Evolutionary conservation across 768 basidiomycete species (phyloP), one percentile per base, ranked within the genome.

Genomic region (Rubroboletus pulcherrimus): DNA sequence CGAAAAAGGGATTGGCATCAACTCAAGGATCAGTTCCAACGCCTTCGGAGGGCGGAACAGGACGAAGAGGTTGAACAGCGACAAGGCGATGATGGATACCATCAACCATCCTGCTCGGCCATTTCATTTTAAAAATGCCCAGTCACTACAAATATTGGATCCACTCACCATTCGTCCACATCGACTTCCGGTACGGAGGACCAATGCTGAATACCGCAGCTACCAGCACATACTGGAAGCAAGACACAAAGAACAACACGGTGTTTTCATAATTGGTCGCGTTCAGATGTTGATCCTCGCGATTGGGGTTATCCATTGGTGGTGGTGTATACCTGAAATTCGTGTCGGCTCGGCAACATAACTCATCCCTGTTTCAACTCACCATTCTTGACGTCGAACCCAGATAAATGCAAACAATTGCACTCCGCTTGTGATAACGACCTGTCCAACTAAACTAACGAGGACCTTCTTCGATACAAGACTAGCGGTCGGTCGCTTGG

Each of bases 161-260:
- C 51, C 42, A 67, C 84, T 53, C 67, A 95, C 95, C 84, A 66
- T 99, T 99, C 15, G 94, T 91, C 84, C 89, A 93, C 81, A 98
- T 91, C 26, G 93, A 81, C 71, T 91, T 89, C 48, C 97, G 84
- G 71, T 96, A 99, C 5, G 97, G 97, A 4, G 95, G 95, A 0
- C 97, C 97, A 61, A 98, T 97, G 69, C 92, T 96, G 75, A 98
- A 99, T 0, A 98, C 93, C 0, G 88, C 96, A 12, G 96, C 97
- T 8, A 97, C 91, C 47, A 98, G 77, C 65, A 98, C 92, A 71
- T 99, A 99, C 74, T 99, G 97, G 84, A 98, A 98, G 58, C 93
- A 97, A 10, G 97, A 98, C 42, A 98, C 77, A 60, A 98, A 73
- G 75, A 99, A 99, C 54, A 99, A 73, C 30, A 82, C 84, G 6